A percentile compares a stretch with the other conserved stretches of the same genome.
phyloP scores from a whole-genome alignment of 768 basidiomycete species.

The Podaxis mareebaensis region DNA sequence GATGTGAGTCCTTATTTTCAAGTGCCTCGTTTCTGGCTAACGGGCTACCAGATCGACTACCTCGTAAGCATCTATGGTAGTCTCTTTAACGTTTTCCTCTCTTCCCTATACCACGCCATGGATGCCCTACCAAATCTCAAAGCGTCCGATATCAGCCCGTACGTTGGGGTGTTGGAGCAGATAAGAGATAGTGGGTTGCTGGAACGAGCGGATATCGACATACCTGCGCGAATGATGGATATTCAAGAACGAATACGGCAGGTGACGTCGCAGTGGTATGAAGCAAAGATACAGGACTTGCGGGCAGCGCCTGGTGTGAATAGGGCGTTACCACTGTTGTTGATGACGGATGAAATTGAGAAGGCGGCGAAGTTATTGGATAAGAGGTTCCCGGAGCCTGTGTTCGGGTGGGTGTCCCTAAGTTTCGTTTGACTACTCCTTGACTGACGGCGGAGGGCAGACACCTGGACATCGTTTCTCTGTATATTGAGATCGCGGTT shows the following conservation, averaged over 20 bases:
- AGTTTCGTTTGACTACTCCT: constrained; percentile 2
- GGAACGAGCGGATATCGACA: constrained; percentile 73
- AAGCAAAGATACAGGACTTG: constrained; percentile 60
- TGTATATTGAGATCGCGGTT: constrained; percentile 67
- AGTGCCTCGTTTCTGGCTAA: background rate
- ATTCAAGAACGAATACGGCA: constrained; percentile 64
- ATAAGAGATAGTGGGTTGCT: constrained; percentile 71
- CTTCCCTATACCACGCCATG: constrained; percentile 81
- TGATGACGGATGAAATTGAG: constrained; percentile 89
- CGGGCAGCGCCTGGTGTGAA: constrained; percentile 75
- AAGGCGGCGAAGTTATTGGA: constrained; percentile 81
- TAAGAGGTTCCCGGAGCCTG: constrained; percentile 82
- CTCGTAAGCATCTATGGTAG: constrained; percentile 66
- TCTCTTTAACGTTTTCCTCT: constrained; percentile 86
- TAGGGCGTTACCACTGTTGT: constrained; percentile 74
- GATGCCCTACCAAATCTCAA: constrained; percentile 76
- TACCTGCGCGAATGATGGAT: constrained; percentile 64
- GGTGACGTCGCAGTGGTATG: constrained; percentile 63
- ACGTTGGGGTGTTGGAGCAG: constrained; percentile 66
- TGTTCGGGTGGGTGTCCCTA: constrained; percentile 64
- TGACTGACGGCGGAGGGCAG: constrained; percentile 32
- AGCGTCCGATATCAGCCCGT: constrained; percentile 65
- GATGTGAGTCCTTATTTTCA: constrained; percentile 61
- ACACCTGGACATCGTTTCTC: constrained; percentile 72
- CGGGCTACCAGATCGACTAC: constrained; percentile 56